Percentiles rank a stretch among this genome's conserved stretches.
Conservation (phyloP, 306 rosid species). For the Oxytropis ochrocephala region DNA sequence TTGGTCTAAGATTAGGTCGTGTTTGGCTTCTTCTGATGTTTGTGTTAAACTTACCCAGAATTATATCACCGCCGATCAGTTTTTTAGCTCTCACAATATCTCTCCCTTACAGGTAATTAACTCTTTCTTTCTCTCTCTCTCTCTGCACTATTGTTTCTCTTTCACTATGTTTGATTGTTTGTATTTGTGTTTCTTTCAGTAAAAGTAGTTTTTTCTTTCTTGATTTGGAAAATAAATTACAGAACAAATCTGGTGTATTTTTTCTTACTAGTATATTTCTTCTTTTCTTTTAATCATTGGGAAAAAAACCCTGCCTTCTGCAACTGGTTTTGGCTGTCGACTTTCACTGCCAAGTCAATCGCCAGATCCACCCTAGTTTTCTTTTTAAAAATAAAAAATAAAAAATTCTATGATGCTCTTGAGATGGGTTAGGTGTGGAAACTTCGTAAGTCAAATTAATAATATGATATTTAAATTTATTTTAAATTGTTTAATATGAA, state of each 20-base stretch:
- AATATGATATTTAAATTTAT: too few species aligned
- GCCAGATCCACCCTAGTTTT: background rate
- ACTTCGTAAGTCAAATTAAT: too few species aligned
- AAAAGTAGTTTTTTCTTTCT: background rate
- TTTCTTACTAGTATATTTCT: background rate
- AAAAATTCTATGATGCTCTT: too few species aligned
- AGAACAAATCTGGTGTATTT: background rate
- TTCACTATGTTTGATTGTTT: background rate
- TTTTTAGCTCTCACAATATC: constrained; percentile 51
- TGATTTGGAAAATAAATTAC: too few species aligned
- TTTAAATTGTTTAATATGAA: too few species aligned
- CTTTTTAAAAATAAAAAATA: too few species aligned
- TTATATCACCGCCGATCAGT: constrained; percentile 54
- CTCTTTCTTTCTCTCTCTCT: too few species aligned
- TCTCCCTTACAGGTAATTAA: constrained; percentile 70
- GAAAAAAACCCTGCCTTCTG: background rate
- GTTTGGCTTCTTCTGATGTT: constrained; percentile 67
- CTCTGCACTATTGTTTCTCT: background rate
- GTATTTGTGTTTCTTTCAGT: background rate
- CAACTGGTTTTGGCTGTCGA: background rate
- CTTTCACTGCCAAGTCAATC: background rate
- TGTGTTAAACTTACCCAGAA: constrained; percentile 45
- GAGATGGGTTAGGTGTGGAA: too few species aligned
- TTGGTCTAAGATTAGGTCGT: constrained; percentile 60
- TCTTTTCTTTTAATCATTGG: background rate